Percentiles rank a stretch among this genome's conserved stretches.
These are phyloP conservation scores for Metarhizium brunneum DNA, from an alignment of 2,329 filamentous ascomycete genomes.

Conservation along the genomic window DNA sequence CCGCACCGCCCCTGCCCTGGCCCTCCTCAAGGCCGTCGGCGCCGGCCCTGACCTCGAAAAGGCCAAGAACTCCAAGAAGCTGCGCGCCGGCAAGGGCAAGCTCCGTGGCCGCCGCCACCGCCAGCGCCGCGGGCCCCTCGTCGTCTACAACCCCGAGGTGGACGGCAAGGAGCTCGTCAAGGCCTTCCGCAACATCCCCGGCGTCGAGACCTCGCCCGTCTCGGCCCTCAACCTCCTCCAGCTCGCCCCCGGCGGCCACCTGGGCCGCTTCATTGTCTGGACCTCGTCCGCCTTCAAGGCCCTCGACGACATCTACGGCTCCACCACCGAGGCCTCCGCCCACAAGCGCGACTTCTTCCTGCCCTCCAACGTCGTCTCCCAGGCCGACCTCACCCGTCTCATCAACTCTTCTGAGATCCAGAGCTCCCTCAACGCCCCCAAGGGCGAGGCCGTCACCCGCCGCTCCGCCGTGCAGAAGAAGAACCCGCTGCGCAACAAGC, in stretches of 20 bases:
- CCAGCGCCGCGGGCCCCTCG: constrained; percentile 94
- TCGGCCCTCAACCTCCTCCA: constrained; percentile 96
- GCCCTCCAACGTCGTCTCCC: constrained; percentile 82
- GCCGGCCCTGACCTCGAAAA: constrained; percentile 87
- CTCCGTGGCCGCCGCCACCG: constrained; percentile 91
- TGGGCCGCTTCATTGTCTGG: constrained; percentile 99
- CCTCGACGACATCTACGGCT: constrained; percentile 94
- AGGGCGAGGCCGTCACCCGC: constrained; percentile 85
- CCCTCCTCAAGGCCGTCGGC: constrained; percentile 84
- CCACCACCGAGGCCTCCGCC: constrained; percentile 77
- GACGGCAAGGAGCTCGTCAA: constrained; percentile 91
- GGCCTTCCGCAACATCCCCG: constrained; percentile 98
- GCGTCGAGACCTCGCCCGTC: constrained; percentile 93
- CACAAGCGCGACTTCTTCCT: constrained; percentile 99
- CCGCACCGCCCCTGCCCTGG: constrained; percentile 82
- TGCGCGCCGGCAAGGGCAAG: constrained; percentile 98
- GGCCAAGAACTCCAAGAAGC: constrained; percentile 93
- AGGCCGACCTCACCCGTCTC: constrained; percentile 91
- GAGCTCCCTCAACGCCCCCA: constrained; percentile 85
- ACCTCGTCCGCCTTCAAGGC: constrained; percentile 94
- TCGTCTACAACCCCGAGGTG: constrained; percentile 92
- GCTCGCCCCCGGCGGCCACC: constrained; percentile 96
- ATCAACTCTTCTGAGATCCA: constrained; percentile 99
- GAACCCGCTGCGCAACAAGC: constrained; percentile 99
- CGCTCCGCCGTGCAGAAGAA: constrained; percentile 94